A percentile compares a stretch with the other conserved stretches of the same genome.
Evolutionary conservation across 495 filamentous ascomycete species (phyloP).

Genomic region (Hyaloscypha finlandica): DNA sequence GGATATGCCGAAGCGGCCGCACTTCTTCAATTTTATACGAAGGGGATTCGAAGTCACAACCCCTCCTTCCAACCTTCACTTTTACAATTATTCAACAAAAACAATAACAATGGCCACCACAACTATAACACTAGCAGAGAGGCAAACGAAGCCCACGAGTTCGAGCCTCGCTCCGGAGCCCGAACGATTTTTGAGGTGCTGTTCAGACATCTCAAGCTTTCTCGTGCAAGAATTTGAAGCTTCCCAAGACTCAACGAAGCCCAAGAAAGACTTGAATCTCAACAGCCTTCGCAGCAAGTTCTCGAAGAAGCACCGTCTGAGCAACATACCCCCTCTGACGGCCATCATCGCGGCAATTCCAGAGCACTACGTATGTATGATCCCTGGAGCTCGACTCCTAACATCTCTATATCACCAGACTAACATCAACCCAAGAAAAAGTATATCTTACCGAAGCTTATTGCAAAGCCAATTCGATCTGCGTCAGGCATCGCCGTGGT

Average conservation of each 20-base stretch:
- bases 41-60: no score
- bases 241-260: conserved; percentile 65
- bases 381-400: no score
- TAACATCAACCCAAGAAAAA: conserved; percentile 60
- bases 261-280: conserved; percentile 86
- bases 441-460: conserved; percentile 92
- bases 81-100: not conserved
- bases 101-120: conserved; percentile 55
- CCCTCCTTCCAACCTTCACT: not conserved
- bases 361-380: conserved; percentile 68
- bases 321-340: conserved; percentile 84
- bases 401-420: no score
- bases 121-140: conserved; percentile 60
- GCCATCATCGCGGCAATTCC: conserved; percentile 97
- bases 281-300: conserved; percentile 86
- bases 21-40: no score
- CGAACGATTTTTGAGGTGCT: conserved; percentile 89
- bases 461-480: conserved; percentile 94
- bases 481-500: conserved; percentile 99
- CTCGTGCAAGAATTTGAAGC: conserved; percentile 92
- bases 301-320: conserved; percentile 86
- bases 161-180: conserved; percentile 83
- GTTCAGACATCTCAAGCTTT: conserved; percentile 90
- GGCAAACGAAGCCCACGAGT: conserved; percentile 62
- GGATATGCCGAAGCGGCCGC: no score